These are phyloP conservation scores for Quercus lobata DNA, from an alignment of 331 rosid species.

Conservation along the genomic window DNA sequence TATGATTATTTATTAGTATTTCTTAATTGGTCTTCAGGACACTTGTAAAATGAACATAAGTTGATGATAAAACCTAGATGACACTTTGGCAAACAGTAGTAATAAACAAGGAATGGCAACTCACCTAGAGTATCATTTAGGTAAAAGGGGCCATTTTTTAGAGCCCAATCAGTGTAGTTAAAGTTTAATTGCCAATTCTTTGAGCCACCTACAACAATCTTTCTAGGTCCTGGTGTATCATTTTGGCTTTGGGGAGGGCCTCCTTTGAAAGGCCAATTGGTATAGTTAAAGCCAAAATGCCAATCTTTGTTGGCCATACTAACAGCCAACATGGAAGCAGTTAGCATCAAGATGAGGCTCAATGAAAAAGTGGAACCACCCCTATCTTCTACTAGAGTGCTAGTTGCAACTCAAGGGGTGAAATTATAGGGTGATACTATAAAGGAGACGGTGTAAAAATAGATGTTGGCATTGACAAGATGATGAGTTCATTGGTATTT, in stretches of 20 bases:
- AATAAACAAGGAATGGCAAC: not conserved
- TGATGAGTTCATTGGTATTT: not conserved
- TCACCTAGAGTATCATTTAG: conserved; percentile 56
- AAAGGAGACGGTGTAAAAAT: not conserved
- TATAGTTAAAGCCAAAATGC: conserved; percentile 31
- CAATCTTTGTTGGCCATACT: conserved; percentile 39
- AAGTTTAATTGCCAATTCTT: conserved; percentile 54
- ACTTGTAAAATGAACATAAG: no score
- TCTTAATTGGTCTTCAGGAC: no score
- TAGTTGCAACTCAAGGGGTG: not conserved
- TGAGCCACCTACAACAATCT: conserved; percentile 53
- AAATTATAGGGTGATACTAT: not conserved
- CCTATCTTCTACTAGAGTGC: not conserved
- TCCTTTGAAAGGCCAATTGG: conserved; percentile 28
- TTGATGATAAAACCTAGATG: no score
- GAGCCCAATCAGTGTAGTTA: conserved; percentile 50
- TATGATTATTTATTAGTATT: no score
- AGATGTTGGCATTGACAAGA: not conserved
- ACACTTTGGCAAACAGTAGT: no score
- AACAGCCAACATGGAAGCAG: conserved; percentile 28
- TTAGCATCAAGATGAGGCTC: not conserved
- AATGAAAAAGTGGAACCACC: not conserved
- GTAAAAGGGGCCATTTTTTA: conserved; percentile 44
- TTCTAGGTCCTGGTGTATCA: conserved; percentile 24
- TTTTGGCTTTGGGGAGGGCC: conserved; percentile 12